Evolutionary conservation across 208 protist genomes (phyloP), one percentile per base, ranked within the genome.

Genomic region (Trypanosoma platydactyli): DNA sequence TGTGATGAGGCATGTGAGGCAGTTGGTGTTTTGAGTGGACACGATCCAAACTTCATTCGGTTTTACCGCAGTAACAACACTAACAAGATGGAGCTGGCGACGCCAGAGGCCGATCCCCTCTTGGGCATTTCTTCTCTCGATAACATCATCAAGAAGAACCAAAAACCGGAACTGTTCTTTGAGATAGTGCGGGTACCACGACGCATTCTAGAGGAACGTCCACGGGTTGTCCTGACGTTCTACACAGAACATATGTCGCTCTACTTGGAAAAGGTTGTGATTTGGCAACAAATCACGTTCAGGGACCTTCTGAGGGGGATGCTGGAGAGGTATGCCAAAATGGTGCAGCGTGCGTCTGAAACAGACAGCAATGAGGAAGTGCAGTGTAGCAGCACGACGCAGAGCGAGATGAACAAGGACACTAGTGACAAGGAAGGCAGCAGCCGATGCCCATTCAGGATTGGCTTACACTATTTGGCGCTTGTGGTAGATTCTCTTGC

Each of bases 1-100:
- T 86, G 84, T 66, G 81, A 82, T 45, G 73, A 74, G 15, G 68
- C 83, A 11, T 88, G 86, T 62, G 77, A 84, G 38, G 65, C 68
- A 0, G 75, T 89, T 54, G 68, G 52, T 29, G n/a, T 4, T 50
- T n/a, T 45, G 3, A 57, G 35, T 48, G 73, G 53, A 29, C 62
- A 60, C 30, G 75, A 88, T 52, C 75, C 82, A 20, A 76, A 75
- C 40, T 75, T 63, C 55, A 71, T 92, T 20, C 86, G 80, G 35
- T 64, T 92, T 6, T 92, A 92, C 71, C 71, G 62, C 16, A 20
- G 9, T 22, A 38, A 9, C 33, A 38, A 9, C 33, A 38, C 5
- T 9, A 38, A 9, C 33, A 38, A 3, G 2, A 24, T 11, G 25
- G 53, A 38, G 25, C 24, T 9, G 5, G 11, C 24, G 11, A 12